These are phyloP conservation scores for Diaporthe sp. DNA, from an alignment of 2,329 filamentous ascomycete genomes.

Conservation along the genomic window DNA sequence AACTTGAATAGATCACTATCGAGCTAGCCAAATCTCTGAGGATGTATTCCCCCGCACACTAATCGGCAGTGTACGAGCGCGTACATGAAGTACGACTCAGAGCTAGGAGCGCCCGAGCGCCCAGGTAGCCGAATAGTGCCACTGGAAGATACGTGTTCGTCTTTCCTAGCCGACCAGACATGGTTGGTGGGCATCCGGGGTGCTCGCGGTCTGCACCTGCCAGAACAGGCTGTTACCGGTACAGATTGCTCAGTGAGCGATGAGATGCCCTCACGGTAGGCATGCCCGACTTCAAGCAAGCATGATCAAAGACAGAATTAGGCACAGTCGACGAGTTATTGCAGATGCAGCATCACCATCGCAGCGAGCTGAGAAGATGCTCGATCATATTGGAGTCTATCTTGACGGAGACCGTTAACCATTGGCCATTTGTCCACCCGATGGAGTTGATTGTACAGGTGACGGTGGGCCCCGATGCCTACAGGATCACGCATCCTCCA, in stretches of 20 bases:
- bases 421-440: neutral
- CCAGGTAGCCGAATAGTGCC: neutral
- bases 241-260: neutral
- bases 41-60: neutral
- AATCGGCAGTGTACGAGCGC: neutral
- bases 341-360: neutral
- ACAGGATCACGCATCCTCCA: conserved; percentile 2
- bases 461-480: neutral
- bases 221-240: neutral
- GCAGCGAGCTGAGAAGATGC: neutral
- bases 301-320: neutral
- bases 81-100: neutral
- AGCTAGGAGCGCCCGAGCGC: neutral
- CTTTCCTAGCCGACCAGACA: neutral
- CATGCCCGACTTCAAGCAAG: neutral
- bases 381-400: neutral
- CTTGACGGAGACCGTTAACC: neutral
- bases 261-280: neutral
- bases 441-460: neutral
- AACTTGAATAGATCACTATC: neutral
- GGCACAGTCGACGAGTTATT: too few species aligned
- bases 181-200: neutral
- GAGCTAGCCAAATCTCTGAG: neutral
- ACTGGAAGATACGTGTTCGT: neutral
- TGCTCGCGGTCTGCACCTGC: neutral